Percentiles rank a stretch among this genome's conserved stretches.
These are phyloP conservation scores for Collybiopsis confluens DNA, from an alignment of 768 basidiomycete genomes.

Conservation along the genomic window DNA sequence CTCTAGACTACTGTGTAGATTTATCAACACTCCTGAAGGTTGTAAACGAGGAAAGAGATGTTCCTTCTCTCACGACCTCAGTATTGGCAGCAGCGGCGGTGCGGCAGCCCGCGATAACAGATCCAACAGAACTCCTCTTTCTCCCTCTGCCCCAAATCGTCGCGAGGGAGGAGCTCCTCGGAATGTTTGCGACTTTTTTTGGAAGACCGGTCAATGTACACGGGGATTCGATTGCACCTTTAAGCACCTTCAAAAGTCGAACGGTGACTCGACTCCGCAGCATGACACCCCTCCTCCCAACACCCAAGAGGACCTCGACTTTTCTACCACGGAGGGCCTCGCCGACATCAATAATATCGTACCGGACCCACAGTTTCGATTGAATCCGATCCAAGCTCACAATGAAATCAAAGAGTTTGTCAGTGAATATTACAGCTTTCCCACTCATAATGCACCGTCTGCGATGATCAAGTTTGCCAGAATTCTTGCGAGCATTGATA, in stretches of 20 bases:
- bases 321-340: neutral
- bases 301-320: neutral
- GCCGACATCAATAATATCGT: slow-evolving; percentile 1
- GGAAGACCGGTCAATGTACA: slow-evolving; percentile 12
- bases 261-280: neutral
- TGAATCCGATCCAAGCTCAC: slow-evolving; percentile 9
- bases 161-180: neutral
- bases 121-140: neutral
- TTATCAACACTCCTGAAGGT: neutral
- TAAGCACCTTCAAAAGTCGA: slow-evolving; percentile 4
- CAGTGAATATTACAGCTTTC: slow-evolving; percentile 15
- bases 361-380: slow-evolving; percentile 9
- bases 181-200: slow-evolving; percentile 9
- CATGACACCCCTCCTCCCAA: neutral
- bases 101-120: neutral
- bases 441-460: slow-evolving; percentile 16
- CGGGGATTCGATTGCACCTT: slow-evolving; percentile 8
- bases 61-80: slow-evolving; percentile 1
- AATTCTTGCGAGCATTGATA: slow-evolving; percentile 26
- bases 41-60: neutral
- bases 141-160: neutral
- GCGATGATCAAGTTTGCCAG: slow-evolving; percentile 1
- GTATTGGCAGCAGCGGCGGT: neutral
- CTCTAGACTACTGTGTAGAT: neutral
- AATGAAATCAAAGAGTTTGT: neutral